Conservation (phyloP, 2,329 filamentous ascomycete species). For the Colletotrichum endophyticum region DNA sequence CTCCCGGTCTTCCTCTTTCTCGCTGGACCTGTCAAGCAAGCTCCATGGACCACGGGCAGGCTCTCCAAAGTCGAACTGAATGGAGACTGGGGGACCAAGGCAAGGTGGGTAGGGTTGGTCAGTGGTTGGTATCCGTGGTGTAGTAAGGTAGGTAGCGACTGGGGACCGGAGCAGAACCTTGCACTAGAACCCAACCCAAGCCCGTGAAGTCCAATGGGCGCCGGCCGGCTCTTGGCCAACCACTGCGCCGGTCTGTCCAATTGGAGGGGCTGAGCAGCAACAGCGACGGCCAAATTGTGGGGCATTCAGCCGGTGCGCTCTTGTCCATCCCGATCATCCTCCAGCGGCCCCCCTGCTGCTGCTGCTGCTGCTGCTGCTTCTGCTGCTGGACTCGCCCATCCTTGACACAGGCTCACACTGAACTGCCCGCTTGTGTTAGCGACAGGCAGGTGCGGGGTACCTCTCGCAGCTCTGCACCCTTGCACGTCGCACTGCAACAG, state of each 20-base stretch:
- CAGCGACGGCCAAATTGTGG: not conserved
- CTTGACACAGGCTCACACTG: not conserved
- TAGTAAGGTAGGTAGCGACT: not conserved
- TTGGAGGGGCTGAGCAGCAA: not conserved
- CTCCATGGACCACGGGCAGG: not conserved
- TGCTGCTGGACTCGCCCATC: too few relatives aligned
- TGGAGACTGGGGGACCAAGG: not conserved
- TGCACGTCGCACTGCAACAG: not conserved
- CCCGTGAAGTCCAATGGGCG: conserved; percentile 8
- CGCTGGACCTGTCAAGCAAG: not conserved
- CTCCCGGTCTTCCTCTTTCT: not conserved
- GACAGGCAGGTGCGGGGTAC: conserved; percentile 18
- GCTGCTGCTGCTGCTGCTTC: too few relatives aligned
- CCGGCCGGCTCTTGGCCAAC: conserved; percentile 12
- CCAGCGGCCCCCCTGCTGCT: not conserved
- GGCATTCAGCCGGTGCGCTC: not conserved
- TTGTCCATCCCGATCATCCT: conserved; percentile 3
- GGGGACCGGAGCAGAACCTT: not conserved
- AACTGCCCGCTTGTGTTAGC: not conserved
- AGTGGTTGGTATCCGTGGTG: not conserved
- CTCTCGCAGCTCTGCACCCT: not conserved
- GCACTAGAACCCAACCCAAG: not conserved
- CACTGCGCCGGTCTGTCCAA: conserved; percentile 13
- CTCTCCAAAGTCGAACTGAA: not conserved
- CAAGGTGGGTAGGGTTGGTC: not conserved